Evolutionary conservation across 371 early-diverging fungal genomes (phyloP), one percentile per base, ranked within the genome.

Genomic region (Rhizopus microsporus): DNA sequence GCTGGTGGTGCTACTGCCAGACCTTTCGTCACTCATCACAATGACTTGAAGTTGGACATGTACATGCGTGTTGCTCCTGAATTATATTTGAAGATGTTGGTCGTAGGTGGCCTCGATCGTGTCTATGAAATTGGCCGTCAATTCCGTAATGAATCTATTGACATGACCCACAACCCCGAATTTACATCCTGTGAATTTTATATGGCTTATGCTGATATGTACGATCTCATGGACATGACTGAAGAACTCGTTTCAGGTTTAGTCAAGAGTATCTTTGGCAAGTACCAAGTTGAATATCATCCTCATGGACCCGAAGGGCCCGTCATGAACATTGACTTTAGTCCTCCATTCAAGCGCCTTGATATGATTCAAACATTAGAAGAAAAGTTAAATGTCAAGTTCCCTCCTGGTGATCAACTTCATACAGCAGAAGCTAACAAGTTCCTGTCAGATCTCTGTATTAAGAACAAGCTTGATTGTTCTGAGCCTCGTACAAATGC

Each of bases 121-220:
- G 99, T 99, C 5, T 99, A 97, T 69, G 99, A 99, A 82, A 94
- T 99, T 57, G 99, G 99, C 40, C 94, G 96, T 68, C 95, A 96
- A 77, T 99, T 99, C 93, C 93, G 99, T 72, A 99, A 99, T 80
- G 99, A 99, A 82, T 82, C 74, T 48, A 99, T 99, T 66, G 99
- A 99, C 81, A 77, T 98, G 75, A 99, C 99, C 39, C 99, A 99
- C 88, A 99, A 99, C 87, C 99, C 99, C 54, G 99, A 99, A 81
- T 99, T 99, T 85, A 99, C 99, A 50, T 94, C 96, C 29, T 96
- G 75, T 60, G 99, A 99, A 83, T 98, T 98, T 81, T 99, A 99
- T 84, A 95, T 96, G 98, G 99, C 99, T 12, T 99, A 99, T 77
- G 98, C 99, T 38, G 99, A 99, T 82, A 88, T 95, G 82, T 84